Evolutionary conservation across 2,329 filamentous ascomycete species (phyloP).

Genomic region (Claviceps humidiphila): DNA sequence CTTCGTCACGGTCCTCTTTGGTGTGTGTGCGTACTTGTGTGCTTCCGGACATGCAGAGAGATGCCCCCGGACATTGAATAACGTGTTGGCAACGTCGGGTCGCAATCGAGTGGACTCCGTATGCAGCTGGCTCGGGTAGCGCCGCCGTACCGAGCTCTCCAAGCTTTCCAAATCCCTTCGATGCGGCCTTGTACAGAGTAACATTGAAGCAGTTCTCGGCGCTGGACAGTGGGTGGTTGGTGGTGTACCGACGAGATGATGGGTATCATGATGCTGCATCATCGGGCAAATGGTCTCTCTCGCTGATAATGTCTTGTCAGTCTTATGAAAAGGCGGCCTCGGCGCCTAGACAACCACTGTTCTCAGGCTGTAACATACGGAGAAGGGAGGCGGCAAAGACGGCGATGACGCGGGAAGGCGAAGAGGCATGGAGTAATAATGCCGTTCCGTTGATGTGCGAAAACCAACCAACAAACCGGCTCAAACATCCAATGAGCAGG

Average conservation of each 20-base stretch:
- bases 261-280: neutral
- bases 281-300: neutral
- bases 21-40: neutral
- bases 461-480: neutral
- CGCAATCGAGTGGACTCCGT: neutral
- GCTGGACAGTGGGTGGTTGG: neutral
- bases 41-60: neutral
- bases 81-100: neutral
- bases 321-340: neutral
- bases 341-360: neutral
- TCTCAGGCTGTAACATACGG: neutral
- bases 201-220: too few relatives aligned
- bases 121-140: slow-evolving; percentile 4
- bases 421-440: neutral
- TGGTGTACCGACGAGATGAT: neutral
- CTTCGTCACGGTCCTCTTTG: neutral
- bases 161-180: neutral
- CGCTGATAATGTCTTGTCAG: too few relatives aligned
- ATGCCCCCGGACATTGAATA: neutral
- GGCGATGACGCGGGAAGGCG: neutral
- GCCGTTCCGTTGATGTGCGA: neutral
- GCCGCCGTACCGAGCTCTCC: slow-evolving; percentile 6
- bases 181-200: neutral
- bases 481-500: neutral
- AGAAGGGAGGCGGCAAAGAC: neutral